A percentile compares a stretch with the other conserved stretches of the same genome.
Evolutionary conservation across 2,329 filamentous ascomycete species (phyloP).

Genomic region (Clonostachys chloroleuca): DNA sequence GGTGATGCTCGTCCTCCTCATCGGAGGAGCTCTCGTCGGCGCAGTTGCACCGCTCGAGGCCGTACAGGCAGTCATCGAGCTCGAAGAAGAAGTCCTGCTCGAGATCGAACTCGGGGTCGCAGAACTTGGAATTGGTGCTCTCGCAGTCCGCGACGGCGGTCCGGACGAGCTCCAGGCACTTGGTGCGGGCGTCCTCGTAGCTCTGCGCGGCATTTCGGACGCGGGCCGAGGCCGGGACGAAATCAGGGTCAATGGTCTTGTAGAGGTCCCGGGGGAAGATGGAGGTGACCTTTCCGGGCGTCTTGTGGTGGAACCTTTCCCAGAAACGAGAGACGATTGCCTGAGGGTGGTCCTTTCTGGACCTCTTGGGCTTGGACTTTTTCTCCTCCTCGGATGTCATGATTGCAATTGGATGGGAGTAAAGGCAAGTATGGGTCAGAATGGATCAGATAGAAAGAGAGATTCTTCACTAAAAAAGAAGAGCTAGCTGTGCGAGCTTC

Average conservation of each 20-base stretch:
- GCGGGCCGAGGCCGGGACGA: constrained; percentile 11
- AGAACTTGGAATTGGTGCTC: constrained; percentile 39
- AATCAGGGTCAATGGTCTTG: constrained; percentile 14
- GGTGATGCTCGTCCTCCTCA: background rate
- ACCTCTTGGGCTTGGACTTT: background rate
- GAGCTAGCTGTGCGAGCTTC: too few relatives aligned
- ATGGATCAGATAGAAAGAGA: too few relatives aligned
- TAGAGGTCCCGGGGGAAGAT: constrained; percentile 38
- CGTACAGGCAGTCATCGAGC: constrained; percentile 22
- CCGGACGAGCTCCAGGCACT: constrained; percentile 31
- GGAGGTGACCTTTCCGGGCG: constrained; percentile 36
- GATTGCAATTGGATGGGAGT: too few relatives aligned
- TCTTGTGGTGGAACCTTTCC: constrained; percentile 31
- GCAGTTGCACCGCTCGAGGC: constrained; percentile 4
- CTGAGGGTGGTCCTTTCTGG: constrained; percentile 19
- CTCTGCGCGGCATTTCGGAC: constrained; percentile 31
- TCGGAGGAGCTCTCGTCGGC: constrained; percentile 1
- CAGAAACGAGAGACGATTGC: constrained; percentile 34
- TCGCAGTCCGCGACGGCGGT: constrained; percentile 33
- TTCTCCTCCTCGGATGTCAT: too few relatives aligned
- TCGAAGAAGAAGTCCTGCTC: constrained; percentile 28
- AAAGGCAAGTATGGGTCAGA: too few relatives aligned
- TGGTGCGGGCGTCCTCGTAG: constrained; percentile 32
- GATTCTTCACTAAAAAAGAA: too few relatives aligned
- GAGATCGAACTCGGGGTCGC: constrained; percentile 37